Base-by-base conservation (phyloP, 352 stramenopile species). In the Phytophthora fragariae region DNA sequence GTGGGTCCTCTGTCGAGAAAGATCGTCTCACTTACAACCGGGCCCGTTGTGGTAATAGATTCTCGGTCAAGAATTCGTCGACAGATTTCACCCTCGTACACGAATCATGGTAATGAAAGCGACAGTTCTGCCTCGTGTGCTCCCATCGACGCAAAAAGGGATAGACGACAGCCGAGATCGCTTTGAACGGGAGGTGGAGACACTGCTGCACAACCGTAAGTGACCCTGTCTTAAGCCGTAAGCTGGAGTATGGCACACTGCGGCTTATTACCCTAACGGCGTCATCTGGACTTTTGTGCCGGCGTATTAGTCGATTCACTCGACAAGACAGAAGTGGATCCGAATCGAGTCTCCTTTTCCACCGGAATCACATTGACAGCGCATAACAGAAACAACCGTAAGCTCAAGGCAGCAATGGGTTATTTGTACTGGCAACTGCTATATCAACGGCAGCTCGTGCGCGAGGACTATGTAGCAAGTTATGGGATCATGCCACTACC, bases 321-420 rank as follows among this genome's bases (percentile, higher is more conserved):
- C 11, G 67, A 80, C 3, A 70, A 27, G 2, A 83, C 72, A 3
- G 74, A 84, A 24, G 62, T 92, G 24, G 87, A 94, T 54, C 79
- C 85, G 5, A 86, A 72, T 57, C 87, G 77, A 56, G 72, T 91
- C 4, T 46, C 81, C 8, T 80, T 92, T 21, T 94, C 87, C 5
- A 91, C 84, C 5, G 82, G 52, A 8, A 77, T 92, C 12, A 84
- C 75, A 3, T 68, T 94, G 65, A 88, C 85, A 37, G 63, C 81
- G 1, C 87, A 94, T 76, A 88, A 92, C 61, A 70, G 77, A 65
- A 94, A 91, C 72, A 94, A 92, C 60, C 77, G 84, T 50, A 60
- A 82, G n/a, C 76, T 94, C 37, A 92, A 91, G 50, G 50, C 50
- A 11, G 77, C 80, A 49, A 67, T 92, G 19, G 84, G 73, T 0